Conservation (phyloP, 192 early-diverging fungal genomes). For the Chytriomyces confervae region DNA sequence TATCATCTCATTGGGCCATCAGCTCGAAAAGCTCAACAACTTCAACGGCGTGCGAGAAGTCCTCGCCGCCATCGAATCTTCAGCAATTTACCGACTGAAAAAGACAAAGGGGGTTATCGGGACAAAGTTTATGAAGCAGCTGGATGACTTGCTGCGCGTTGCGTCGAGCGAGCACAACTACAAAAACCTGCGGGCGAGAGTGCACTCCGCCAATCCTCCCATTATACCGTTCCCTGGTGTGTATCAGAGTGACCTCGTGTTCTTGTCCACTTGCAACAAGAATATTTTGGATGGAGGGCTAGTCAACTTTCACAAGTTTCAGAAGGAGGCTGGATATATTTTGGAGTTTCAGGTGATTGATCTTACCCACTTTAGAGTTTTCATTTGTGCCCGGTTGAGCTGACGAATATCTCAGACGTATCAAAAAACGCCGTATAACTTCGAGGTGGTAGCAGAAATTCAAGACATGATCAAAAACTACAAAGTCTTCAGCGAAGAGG, state of each 20-base stretch:
- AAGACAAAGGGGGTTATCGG: conserved; percentile 58
- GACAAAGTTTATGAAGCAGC: conserved; percentile 51
- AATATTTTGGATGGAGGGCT: conserved; percentile 53
- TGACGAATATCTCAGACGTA: conserved; percentile 44
- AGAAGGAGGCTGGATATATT: conserved; percentile 58
- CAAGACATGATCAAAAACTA: conserved; percentile 55
- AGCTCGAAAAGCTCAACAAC: conserved; percentile 58
- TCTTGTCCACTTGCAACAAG: conserved; percentile 59
- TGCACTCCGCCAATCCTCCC: conserved; percentile 58
- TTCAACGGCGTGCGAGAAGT: conserved; percentile 67
- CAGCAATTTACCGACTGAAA: conserved; percentile 60
- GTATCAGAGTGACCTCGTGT: conserved; percentile 66
- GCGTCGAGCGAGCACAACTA: conserved; percentile 62
- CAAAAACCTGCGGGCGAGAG: conserved; percentile 56
- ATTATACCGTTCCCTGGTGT: conserved; percentile 67
- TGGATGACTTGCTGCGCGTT: conserved; percentile 54
- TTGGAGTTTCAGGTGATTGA: conserved; percentile 58
- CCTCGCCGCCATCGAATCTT: conserved; percentile 60
- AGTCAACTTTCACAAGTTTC: conserved; percentile 64
- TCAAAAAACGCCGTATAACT: conserved; percentile 50
- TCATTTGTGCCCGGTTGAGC: not conserved
- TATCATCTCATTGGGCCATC: conserved; percentile 50
- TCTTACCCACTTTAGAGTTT: not conserved
- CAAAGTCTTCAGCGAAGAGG: conserved; percentile 50
- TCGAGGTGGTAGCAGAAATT: conserved; percentile 56